phyloP scores from a whole-genome alignment of 306 rosid species.

The barrel medic (Medicago truncatula) region MtrunA17r5.0-ANR NC_053043.1:42379001-42379500 shows the following conservation, averaged over 20 bases:
- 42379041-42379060: background rate
- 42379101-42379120: too few relatives aligned
- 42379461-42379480: background rate
- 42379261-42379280: slow-evolving; percentile 22
- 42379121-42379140: too few relatives aligned
- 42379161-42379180: too few relatives aligned
- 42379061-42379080: background rate
- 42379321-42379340: background rate
- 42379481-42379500: too few relatives aligned
- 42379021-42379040: background rate
- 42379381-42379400: background rate
- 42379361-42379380: background rate
- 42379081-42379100: background rate
- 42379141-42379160: too few relatives aligned
- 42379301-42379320: background rate
- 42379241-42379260: too few relatives aligned
- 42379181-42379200: too few relatives aligned
- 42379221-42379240: too few relatives aligned
- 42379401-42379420: background rate
- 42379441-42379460: background rate
- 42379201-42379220: too few relatives aligned
- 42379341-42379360: background rate
- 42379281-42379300: background rate
- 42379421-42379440: background rate
- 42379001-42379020: slow-evolving; percentile 48